Evolutionary conservation across 2,329 filamentous ascomycete species (phyloP).

Genomic region (Fusarium citri): DNA sequence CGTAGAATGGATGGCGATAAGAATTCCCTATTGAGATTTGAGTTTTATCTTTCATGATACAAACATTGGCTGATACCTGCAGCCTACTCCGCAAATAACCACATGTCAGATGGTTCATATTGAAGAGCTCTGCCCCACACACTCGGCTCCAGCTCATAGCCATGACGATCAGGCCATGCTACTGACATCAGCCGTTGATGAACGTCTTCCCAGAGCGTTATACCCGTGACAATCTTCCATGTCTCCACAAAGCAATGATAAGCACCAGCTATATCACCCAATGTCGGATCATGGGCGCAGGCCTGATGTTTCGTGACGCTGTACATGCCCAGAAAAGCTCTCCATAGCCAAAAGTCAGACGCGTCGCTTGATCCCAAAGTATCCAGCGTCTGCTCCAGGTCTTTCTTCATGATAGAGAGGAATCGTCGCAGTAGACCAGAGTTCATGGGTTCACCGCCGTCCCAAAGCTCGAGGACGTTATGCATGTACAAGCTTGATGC

Average conservation of each 20-base stretch:
- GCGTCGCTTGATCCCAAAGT: accelerated
- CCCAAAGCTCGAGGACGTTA: slow-evolving; percentile 34
- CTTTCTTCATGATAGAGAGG: slow-evolving; percentile 13
- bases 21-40: neutral
- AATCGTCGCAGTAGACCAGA: slow-evolving; percentile 8
- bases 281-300: accelerated
- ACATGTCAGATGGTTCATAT: neutral
- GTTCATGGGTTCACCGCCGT: slow-evolving; percentile 6
- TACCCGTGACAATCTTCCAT: slow-evolving; percentile 2
- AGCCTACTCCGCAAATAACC: neutral
- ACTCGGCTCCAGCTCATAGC: neutral
- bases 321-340: slow-evolving; percentile 29
- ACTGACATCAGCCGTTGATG: slow-evolving; percentile 2
- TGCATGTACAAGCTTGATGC: slow-evolving; percentile 34
- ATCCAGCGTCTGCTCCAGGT: neutral
- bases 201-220: slow-evolving; percentile 11
- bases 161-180: slow-evolving; percentile 12
- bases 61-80: neutral
- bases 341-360: slow-evolving; percentile 38
- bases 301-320: slow-evolving; percentile 19
- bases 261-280: neutral
- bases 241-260: slow-evolving; percentile 8
- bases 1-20: neutral
- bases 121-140: slow-evolving; percentile 13
- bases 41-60: neutral